phyloP scores from a whole-genome alignment of 106 monocot genomes.

The Dioscorea zingiberensis region DNA sequence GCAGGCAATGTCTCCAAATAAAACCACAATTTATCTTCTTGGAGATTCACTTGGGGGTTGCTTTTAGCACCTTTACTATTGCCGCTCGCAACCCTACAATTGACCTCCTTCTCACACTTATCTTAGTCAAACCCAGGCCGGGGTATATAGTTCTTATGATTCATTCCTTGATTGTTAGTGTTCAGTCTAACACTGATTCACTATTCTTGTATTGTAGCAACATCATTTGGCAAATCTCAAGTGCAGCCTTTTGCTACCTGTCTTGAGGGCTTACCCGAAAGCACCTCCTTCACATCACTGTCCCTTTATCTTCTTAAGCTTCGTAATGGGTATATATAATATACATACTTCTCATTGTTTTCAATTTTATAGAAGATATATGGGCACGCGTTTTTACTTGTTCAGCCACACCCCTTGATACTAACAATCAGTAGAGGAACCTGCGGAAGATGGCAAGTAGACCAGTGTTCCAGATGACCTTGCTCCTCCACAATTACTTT shows the following conservation, averaged over 20 bases:
- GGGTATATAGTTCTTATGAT: conserved; percentile 8
- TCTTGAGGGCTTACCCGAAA: conserved; percentile 9
- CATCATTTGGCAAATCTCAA: conserved; percentile 36
- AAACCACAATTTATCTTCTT: conserved; percentile 79
- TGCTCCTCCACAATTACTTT: conserved; percentile 15
- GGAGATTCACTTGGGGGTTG: conserved; percentile 96
- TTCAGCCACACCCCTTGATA: neutral
- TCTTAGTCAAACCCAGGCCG: conserved; percentile 88
- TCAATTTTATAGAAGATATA: no score
- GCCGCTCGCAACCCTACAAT: conserved; percentile 81
- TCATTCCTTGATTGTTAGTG: no score
- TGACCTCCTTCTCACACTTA: conserved; percentile 68
- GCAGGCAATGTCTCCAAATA: conserved; percentile 41
- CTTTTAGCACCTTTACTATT: conserved; percentile 72
- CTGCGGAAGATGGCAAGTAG: conserved; percentile 19
- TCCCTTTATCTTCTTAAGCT: conserved; percentile 18
- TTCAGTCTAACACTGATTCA: neutral
- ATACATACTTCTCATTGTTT: no score
- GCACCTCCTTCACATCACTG: neutral
- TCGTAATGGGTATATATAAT: conserved; percentile 27
- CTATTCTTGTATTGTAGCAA: conserved; percentile 22
- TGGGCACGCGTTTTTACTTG: no score
- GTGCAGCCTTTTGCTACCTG: conserved; percentile 16
- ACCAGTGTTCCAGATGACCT: conserved; percentile 9
- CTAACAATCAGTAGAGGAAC: conserved; percentile 15